Percentiles rank a stretch among this genome's conserved stretches.
Evolutionary conservation across 2,329 filamentous ascomycete species (phyloP).

Genomic region (Coniochaeta prunicola): DNA sequence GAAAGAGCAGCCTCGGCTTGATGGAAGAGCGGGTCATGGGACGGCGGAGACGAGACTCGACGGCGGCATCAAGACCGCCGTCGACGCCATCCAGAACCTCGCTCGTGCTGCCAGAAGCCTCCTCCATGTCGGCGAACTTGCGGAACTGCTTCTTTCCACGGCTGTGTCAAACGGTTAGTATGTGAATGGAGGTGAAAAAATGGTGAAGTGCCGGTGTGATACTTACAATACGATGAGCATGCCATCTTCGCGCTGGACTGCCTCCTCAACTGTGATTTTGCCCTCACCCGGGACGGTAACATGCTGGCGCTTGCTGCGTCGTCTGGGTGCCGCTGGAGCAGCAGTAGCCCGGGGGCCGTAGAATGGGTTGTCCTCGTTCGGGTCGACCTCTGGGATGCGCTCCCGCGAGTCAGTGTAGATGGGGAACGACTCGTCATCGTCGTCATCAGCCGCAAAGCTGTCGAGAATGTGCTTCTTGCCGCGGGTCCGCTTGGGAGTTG

Average conservation of each 20-base stretch:
- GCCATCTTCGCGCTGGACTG: slow-evolving; percentile 60
- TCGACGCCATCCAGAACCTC: slow-evolving; percentile 25
- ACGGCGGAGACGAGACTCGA: slow-evolving; percentile 23
- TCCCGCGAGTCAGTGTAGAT: slow-evolving; percentile 80
- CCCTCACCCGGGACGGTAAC: slow-evolving; percentile 51
- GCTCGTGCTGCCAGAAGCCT: slow-evolving; percentile 20
- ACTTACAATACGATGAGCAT: slow-evolving; percentile 74
- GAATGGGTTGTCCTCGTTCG: slow-evolving; percentile 67
- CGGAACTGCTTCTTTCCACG: slow-evolving; percentile 75
- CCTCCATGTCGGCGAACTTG: slow-evolving; percentile 45
- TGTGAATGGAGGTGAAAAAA: slow-evolving; percentile 1
- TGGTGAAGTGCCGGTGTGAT: neutral
- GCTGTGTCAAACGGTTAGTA: slow-evolving; percentile 37
- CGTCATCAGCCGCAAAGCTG: slow-evolving; percentile 51
- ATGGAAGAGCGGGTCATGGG: slow-evolving; percentile 61
- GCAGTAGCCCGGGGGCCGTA: slow-evolving; percentile 36
- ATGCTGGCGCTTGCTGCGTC: slow-evolving; percentile 47
- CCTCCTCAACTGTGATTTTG: slow-evolving; percentile 53
- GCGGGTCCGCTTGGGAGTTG: slow-evolving; percentile 48
- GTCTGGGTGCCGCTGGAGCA: slow-evolving; percentile 30
- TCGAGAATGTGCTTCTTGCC: slow-evolving; percentile 52
- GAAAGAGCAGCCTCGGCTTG: slow-evolving; percentile 67
- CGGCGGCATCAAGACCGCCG: slow-evolving; percentile 23
- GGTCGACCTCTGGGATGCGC: slow-evolving; percentile 60
- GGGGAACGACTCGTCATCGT: slow-evolving; percentile 52